Evolutionary conservation across 164 flowering plant species (phyloP).

Genomic region (Cinnamomum chago): DNA sequence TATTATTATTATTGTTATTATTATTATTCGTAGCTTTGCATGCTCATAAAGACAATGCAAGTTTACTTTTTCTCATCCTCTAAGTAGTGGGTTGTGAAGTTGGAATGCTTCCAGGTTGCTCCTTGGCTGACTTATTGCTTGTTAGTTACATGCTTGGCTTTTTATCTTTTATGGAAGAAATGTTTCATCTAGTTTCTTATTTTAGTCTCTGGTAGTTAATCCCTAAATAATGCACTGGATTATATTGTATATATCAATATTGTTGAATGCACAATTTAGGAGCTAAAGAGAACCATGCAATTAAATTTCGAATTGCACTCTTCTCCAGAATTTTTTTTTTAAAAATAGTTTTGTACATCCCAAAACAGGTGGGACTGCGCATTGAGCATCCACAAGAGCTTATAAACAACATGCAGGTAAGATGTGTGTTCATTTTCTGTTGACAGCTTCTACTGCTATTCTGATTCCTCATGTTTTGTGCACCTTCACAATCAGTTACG

Average conservation of each 20-base stretch:
- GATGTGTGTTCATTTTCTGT: conserved; percentile 5
- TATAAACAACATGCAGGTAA: conserved; percentile 87
- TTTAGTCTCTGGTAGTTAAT: too few species aligned
- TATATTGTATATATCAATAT: neutral
- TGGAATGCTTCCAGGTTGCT: too few species aligned
- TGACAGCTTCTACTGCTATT: neutral
- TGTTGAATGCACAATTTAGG: neutral
- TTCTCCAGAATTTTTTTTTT: neutral
- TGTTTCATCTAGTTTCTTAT: too few species aligned
- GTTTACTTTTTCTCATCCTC: too few species aligned
- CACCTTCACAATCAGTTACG: neutral
- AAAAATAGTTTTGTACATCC: conserved; percentile 5
- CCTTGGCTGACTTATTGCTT: too few species aligned
- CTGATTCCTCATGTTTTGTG: neutral
- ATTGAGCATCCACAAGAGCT: conserved; percentile 98
- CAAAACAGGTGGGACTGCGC: conserved; percentile 83
- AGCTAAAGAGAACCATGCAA: neutral
- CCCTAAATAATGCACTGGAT: neutral
- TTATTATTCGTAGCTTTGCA: too few species aligned
- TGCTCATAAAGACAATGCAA: too few species aligned
- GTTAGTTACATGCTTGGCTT: too few species aligned
- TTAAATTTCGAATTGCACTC: neutral
- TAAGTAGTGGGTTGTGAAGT: too few species aligned
- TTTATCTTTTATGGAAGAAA: too few species aligned
- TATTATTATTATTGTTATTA: too few species aligned